Base-by-base conservation (phyloP, 2,329 filamentous ascomycete genomes). In the Ceratocystis smalleyi region DNA sequence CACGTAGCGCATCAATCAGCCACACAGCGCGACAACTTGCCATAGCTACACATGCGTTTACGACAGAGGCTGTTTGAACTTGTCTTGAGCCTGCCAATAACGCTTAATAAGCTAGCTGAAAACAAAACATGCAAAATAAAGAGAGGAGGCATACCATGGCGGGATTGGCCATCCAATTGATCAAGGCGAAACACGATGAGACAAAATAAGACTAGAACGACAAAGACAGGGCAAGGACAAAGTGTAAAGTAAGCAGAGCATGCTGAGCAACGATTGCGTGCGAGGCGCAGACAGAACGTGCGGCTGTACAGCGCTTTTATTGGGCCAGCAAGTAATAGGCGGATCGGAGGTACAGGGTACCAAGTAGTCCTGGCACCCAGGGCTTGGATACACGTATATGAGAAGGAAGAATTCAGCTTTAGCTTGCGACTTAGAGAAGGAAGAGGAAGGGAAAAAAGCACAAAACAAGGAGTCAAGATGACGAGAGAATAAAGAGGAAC, bases 211-310 rank as follows among this genome's bases (percentile, higher is more conserved):
- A 40, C 35, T n/a, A n/a, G n/a, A n/a, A 40, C 12, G 12, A 15
- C 35, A 40, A 40, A 40, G 35, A 40, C 35, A 15, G 35, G 35
- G 15, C 35, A 40, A 12, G 35, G 12, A 12, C 35, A 40, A 40
- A 40, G 35, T 40, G 35, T 40, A 40, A 15, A 40, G 35, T 40
- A 15, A 40, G 35, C 35, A 40, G 15, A 40, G 35, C 35, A 12
- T 40, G 35, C 8, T 40, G 35, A 40, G 35, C 35, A 40, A 40
- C 35, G 17, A 6, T 51, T 51, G 47, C 24, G 27, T 57, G 15
- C 17, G 54, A 57, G 54, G 54, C 54, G 54, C 54, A 57, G 35
- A 47, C 22, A n/a, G 59, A 60, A 60, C 35, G 59, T 45, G 35
- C 17, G 43, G 59, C 35, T 27, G 59, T 43, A 60, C 35, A 60